Conservation (phyloP, 2,329 filamentous ascomycete species). For the Myriosclerotinia curreyana region DNA sequence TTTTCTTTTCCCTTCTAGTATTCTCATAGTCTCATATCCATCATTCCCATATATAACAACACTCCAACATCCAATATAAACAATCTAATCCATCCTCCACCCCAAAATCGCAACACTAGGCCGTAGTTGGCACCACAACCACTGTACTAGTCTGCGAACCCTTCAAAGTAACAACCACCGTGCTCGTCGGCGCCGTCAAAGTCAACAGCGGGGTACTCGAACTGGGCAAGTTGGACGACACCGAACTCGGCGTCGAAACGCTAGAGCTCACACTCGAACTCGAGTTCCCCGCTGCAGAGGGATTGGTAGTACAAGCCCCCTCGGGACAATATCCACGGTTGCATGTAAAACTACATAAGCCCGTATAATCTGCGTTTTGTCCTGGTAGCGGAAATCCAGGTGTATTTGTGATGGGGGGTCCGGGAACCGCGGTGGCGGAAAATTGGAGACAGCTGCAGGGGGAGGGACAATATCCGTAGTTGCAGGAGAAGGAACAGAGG, state of each 20-base stretch:
- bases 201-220: not conserved
- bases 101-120: not conserved
- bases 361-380: slow-evolving; percentile 42
- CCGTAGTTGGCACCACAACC: not conserved
- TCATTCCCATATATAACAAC: not conserved
- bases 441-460: slow-evolving; percentile 31
- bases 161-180: slow-evolving; percentile 10
- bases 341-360: slow-evolving; percentile 48
- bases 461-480: slow-evolving; percentile 33
- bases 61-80: not conserved
- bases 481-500: slow-evolving; percentile 40
- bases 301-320: slow-evolving; percentile 8
- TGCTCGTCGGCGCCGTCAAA: slow-evolving; percentile 2
- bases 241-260: not conserved
- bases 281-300: not conserved
- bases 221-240: not conserved
- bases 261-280: not conserved
- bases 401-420: slow-evolving; percentile 34
- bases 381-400: slow-evolving; percentile 41
- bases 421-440: slow-evolving; percentile 24
- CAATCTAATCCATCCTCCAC: not conserved
- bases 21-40: not conserved
- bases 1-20: too few species aligned
- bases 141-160: slow-evolving; percentile 8
- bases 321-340: slow-evolving; percentile 43